A percentile compares a stretch with the other conserved stretches of the same genome.
Conservation (phyloP, 768 basidiomycete species). For the Pseudohyphozyma bogoriensis region DNA sequence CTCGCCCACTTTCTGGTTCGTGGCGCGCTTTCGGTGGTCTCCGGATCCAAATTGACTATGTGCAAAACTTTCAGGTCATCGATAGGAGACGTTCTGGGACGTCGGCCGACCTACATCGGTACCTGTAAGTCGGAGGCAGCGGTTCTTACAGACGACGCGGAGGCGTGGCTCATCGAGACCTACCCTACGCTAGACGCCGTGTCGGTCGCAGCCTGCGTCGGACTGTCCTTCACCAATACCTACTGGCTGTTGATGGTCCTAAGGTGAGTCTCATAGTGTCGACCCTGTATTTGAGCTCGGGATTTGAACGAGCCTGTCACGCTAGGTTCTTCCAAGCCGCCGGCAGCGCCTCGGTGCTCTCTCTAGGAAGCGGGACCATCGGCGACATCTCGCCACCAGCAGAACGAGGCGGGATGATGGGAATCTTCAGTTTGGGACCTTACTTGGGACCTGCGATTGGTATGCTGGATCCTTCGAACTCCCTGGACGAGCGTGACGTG, state of each 20-base stretch:
- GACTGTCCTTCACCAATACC: conserved; percentile 21
- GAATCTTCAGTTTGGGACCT: conserved; percentile 3
- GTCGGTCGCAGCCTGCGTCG: conserved; percentile 22
- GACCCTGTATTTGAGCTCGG: too few species aligned
- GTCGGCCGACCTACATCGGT: conserved; percentile 13
- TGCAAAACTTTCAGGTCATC: too few species aligned
- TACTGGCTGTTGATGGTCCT: conserved; percentile 19
- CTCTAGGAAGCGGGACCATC: conserved; percentile 21
- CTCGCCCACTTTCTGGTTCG: conserved; percentile 17
- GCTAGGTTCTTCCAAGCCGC: conserved; percentile 13
- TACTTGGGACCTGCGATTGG: conserved; percentile 18
- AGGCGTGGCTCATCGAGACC: neutral
- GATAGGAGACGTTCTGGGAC: conserved; percentile 19
- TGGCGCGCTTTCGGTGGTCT: too few species aligned
- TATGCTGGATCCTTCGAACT: too few species aligned
- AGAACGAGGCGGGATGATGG: conserved; percentile 22
- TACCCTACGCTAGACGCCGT: too few species aligned
- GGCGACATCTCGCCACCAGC: conserved; percentile 18
- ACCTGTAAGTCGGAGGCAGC: neutral
- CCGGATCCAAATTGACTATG: too few species aligned
- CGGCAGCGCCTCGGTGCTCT: conserved; percentile 19
- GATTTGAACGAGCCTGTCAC: too few species aligned
- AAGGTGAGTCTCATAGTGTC: too few species aligned
- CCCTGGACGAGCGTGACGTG: too few species aligned
- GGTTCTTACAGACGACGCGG: too few species aligned